Conservation (phyloP, 2,329 filamentous ascomycete genomes). For the Fusarium piperis region DNA sequence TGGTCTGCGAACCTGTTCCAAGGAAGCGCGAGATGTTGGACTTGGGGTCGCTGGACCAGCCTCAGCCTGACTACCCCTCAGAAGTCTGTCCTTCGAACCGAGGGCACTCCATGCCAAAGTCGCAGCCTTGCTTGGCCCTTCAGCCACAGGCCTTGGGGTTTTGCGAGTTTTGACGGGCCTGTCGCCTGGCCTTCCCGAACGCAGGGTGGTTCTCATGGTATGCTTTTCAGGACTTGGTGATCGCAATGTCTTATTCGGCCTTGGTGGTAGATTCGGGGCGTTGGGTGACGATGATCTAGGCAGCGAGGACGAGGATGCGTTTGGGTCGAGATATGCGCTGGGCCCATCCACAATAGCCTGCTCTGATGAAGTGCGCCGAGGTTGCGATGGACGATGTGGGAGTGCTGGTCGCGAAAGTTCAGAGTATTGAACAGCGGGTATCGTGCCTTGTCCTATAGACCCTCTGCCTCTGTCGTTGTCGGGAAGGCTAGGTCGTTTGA, state of each 20-base stretch:
- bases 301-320: conserved; percentile 24
- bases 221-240: conserved; percentile 69
- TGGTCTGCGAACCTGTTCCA: conserved; percentile 48
- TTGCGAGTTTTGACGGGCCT: conserved; percentile 54
- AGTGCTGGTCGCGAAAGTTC: conserved; percentile 78
- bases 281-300: conserved; percentile 47
- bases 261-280: conserved; percentile 37
- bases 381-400: conserved; percentile 65
- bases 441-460: conserved; percentile 83
- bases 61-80: conserved; percentile 41
- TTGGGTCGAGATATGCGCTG: conserved; percentile 28
- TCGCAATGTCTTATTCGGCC: conserved; percentile 53
- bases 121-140: conserved; percentile 71
- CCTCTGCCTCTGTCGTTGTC: conserved; percentile 52
- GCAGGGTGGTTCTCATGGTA: conserved; percentile 69
- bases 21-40: conserved; percentile 36
- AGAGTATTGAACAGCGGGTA: conserved; percentile 81
- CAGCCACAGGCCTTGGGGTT: conserved; percentile 54
- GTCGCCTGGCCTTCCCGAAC: conserved; percentile 58
- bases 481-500: conserved; percentile 31
- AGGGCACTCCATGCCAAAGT: conserved; percentile 69
- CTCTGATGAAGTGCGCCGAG: conserved; percentile 64
- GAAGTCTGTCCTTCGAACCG: conserved; percentile 50
- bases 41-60: conserved; percentile 29
- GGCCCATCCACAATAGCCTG: conserved; percentile 52